These are phyloP conservation scores for Hordeum marinum DNA, from an alignment of 176 grass and related monocot genomes.

Conservation along the genomic window DNA sequence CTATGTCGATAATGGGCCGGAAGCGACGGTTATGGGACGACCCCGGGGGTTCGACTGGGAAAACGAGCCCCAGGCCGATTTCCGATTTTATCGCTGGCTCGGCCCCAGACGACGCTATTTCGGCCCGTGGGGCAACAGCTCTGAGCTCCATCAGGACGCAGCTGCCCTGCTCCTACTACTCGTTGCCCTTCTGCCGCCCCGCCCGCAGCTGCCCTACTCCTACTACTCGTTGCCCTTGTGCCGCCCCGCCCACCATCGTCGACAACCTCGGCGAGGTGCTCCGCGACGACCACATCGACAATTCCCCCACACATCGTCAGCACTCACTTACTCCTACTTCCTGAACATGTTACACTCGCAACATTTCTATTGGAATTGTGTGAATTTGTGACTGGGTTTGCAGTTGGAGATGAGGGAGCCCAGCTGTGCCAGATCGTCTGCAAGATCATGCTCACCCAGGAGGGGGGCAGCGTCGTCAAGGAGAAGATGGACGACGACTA, in stretches of 20 bases:
- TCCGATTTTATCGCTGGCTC: too few species aligned
- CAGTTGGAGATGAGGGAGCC: constrained; percentile 95
- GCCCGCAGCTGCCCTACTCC: constrained; percentile 87
- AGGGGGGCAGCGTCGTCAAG: constrained; percentile 53
- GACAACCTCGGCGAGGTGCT: constrained; percentile 97
- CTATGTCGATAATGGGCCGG: too few species aligned
- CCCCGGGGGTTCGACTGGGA: too few species aligned
- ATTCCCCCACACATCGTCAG: constrained; percentile 68
- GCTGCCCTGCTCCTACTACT: constrained; percentile 93
- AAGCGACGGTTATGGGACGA: too few species aligned
- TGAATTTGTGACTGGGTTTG: constrained; percentile 8
- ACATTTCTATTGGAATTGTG: not conserved
- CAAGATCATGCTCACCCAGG: constrained; percentile 41
- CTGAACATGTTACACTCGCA: not conserved
- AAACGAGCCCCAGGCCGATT: too few species aligned
- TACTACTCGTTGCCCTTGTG: constrained; percentile 91
- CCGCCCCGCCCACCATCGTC: constrained; percentile 46
- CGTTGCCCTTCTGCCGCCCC: too few species aligned
- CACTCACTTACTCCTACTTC: not conserved
- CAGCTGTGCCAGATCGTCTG: constrained; percentile 80
- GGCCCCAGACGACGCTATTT: too few species aligned
- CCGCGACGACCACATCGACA: constrained; percentile 82
- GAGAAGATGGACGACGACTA: constrained; percentile 91
- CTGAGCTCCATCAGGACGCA: constrained; percentile 88
- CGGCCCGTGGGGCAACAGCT: too few species aligned